Base-by-base conservation (phyloP, 1,284 basidiomycete genomes). In the Cryptococcus sp. region DNA sequence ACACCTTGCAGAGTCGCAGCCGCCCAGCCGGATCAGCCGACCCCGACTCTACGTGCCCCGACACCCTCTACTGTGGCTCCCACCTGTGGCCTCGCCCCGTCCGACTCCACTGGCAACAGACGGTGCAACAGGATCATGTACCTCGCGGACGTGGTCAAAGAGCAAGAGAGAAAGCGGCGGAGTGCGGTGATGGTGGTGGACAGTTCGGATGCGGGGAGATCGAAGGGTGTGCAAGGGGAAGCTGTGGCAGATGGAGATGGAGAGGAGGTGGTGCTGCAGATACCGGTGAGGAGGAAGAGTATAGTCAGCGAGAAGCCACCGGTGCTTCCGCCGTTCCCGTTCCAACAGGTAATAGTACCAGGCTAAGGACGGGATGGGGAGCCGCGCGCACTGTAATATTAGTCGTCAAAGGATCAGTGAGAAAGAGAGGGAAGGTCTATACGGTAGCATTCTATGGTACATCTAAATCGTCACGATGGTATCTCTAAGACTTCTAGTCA, bases 121-220 rank as follows among this genome's bases (percentile, higher is more conserved):
- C 16, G 35, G 51, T 5, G 5, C 48, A 18, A 59, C 39, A 56
- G 44, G 38, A 62, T 67, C 35, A 67, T 60, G 2, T 65, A 65
- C 38, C 54, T 67, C 7, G 62, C 64, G 0, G 62, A 67, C 28
- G 46, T 61, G 2, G 56, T 50, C 37, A 53, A 60, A 28, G 44
- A 63, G 20, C 42, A 55, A 50, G 51, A 53, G 44, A 40, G 36
- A 15, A 54, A 20, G 12, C 35, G 21, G 3, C 36, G 21, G 42
- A 44, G 44, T 18, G 28, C 46, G 6, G 42, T 38, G 8, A 12
- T 18, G n/a, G 36, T 36, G 9, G 21, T 13, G 16, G 37, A 43
- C 12, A 35, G 12, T 11, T 8, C 24, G 18, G 13, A 13, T n/a
- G 23, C 16, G 6, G 46, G 20, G 33, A 44, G 50, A 7, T 36